Evolutionary conservation across 805 yeast species (phyloP), one percentile per base, ranked within the genome.

Genomic region (Lachancea mirantina): DNA sequence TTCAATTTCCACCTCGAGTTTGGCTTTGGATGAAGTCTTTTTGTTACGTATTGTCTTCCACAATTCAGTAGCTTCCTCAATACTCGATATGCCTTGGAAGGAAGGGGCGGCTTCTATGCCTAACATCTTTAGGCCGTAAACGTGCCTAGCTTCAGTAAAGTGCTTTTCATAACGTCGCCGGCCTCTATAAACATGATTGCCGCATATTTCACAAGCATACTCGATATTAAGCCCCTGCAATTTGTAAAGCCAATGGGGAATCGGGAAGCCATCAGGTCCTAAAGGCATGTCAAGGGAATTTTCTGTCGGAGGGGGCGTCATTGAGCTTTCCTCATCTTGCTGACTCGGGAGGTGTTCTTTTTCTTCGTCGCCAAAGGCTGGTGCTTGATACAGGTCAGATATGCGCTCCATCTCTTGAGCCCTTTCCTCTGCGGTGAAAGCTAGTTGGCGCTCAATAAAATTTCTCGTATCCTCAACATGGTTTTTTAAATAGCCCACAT

Each of bases 221-320:
- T 71, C 74, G 26, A 73, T 68, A 35, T 82, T 82, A 8, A 88
- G 64, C 0, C 98, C 98, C 47, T 85, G 87, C 27, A 88, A 63
- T 55, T 88, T 92, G 66, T 76, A 88, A 18, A 92, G 64, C 98
- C 98, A 92, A 34, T 68, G 75, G 2, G 98, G 98, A 18, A 92
- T 84, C 1, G 96, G 96, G 24, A 69, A 71, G 0, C 96, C 96
- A 57, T 88, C 96, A 13, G 83, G 71, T 0, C 95, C 97, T 0
- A 84, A 32, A 0, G 95, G 95, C 35, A 84, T 55, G 35, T 78
- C 73, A 35, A 72, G 61, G 5, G 45, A 40, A 2, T 45, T 48
- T 14, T 41, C 47, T 1, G 47, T 56, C 10, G 45, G 47, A 2
- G 45, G 48, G 18, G 34, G 17, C 41, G 50, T 31, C 5, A 35